Percentiles rank a stretch among this genome's conserved stretches.
phyloP scores from a whole-genome alignment of 768 basidiomycete genomes.

The Lyophyllum semitale region DNA sequence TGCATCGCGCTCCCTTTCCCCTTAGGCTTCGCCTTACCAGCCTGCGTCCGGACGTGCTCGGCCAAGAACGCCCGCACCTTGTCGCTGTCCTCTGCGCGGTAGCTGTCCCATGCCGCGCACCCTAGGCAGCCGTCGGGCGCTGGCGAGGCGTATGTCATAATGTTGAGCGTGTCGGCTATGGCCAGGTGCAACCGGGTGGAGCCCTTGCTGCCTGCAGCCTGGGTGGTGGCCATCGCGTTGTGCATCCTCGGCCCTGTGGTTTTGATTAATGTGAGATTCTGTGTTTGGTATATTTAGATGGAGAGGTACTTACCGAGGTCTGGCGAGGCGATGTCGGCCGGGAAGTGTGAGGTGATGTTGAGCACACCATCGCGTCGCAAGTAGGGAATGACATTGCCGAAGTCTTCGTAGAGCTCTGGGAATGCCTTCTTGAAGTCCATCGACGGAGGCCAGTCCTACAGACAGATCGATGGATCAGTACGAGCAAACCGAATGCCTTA shows the following conservation, averaged over 20 bases:
- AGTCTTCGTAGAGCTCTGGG: constrained; percentile 86
- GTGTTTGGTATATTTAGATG: constrained; percentile 10
- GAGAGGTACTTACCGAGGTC: constrained; percentile 63
- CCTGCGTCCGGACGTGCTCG: constrained; percentile 31
- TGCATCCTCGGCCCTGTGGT: constrained; percentile 91
- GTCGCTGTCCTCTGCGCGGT: constrained; percentile 78
- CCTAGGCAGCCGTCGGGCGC: constrained; percentile 66
- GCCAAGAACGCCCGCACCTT: constrained; percentile 71
- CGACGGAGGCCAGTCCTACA: constrained; percentile 90
- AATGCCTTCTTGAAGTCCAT: constrained; percentile 83
- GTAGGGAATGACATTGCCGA: constrained; percentile 81
- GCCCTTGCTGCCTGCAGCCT: constrained; percentile 70
- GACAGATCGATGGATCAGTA: neutral
- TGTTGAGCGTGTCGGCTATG: constrained; percentile 91
- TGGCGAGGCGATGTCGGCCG: constrained; percentile 72
- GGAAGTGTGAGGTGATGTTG: constrained; percentile 91
- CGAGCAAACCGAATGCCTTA: neutral
- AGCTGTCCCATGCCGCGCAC: constrained; percentile 91
- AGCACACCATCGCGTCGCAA: constrained; percentile 87
- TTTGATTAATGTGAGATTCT: neutral
- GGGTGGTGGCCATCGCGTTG: constrained; percentile 79
- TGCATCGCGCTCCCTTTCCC: neutral
- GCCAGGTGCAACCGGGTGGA: constrained; percentile 93
- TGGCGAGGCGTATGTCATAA: constrained; percentile 76
- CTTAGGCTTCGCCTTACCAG: neutral